A percentile compares a stretch with the other conserved stretches of the same genome.
Conservation (phyloP, 768 basidiomycete genomes). For the Panellus pusillus region DNA sequence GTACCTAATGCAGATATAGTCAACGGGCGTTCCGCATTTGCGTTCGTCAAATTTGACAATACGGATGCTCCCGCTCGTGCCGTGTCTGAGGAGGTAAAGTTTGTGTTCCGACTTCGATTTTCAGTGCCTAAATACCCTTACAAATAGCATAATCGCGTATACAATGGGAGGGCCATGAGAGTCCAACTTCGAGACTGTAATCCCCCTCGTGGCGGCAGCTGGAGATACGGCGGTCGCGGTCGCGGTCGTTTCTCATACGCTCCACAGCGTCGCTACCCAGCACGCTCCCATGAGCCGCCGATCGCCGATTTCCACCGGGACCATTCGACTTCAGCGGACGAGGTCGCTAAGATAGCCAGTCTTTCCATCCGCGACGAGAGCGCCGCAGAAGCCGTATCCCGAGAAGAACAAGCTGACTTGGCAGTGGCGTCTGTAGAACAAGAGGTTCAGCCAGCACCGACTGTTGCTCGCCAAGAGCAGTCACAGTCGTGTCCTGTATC, state of each 20-base stretch:
- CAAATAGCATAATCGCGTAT: constrained; percentile 65
- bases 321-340: constrained; percentile 1
- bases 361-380: constrained; percentile 6
- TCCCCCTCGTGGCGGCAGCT: constrained; percentile 49
- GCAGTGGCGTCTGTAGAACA: background rate
- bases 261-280: constrained; percentile 30
- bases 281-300: constrained; percentile 17
- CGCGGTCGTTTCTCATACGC: constrained; percentile 40
- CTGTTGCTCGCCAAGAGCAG: constrained; percentile 7
- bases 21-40: constrained; percentile 69
- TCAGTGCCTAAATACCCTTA: background rate
- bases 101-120: background rate
- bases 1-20: constrained; percentile 33
- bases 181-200: constrained; percentile 75
- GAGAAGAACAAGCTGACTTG: background rate
- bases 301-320: constrained; percentile 9
- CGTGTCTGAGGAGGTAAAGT: constrained; percentile 58
- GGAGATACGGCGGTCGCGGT: constrained; percentile 42
- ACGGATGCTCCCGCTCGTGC: constrained; percentile 66
- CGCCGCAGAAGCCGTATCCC: background rate
- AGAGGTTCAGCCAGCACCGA: background rate
- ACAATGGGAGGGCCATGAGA: constrained; percentile 70
- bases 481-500: constrained; percentile 21
- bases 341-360: background rate
- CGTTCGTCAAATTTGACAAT: constrained; percentile 73